These are phyloP conservation scores for Glycine soja DNA, from an alignment of 306 rosid genomes.

Conservation along the genomic window DNA sequence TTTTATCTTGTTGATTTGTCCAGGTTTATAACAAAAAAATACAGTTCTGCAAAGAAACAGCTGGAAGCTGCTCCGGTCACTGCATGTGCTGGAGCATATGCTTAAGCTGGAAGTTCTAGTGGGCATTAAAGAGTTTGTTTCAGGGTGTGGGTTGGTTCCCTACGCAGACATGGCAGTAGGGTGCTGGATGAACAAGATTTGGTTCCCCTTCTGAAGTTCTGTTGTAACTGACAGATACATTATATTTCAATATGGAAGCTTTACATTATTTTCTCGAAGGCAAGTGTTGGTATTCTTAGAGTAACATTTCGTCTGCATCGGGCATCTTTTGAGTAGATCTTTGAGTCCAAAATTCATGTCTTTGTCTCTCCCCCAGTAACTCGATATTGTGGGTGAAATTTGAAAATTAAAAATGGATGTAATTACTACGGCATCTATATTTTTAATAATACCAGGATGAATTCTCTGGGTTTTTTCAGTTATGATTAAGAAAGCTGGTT, in stretches of 20 bases:
- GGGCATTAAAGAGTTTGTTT: conserved; percentile 35
- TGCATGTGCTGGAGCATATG: conserved; percentile 82
- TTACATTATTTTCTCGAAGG: conserved; percentile 38
- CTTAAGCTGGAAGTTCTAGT: conserved; percentile 54
- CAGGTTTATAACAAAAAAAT: conserved; percentile 92
- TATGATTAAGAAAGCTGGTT: no score
- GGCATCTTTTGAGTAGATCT: conserved; percentile 17
- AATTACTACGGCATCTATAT: conserved; percentile 19
- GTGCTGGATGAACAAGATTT: conserved; percentile 28
- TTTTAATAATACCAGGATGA: not conserved
- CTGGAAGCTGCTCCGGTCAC: conserved; percentile 69
- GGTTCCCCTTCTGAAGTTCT: conserved; percentile 44
- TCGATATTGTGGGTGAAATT: conserved; percentile 12
- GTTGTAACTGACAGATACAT: conserved; percentile 53
- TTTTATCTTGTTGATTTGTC: conserved; percentile 23
- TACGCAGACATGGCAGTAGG: conserved; percentile 33
- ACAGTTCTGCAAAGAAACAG: conserved; percentile 79
- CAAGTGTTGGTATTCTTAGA: conserved; percentile 29
- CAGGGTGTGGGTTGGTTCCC: conserved; percentile 45
- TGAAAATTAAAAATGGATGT: conserved; percentile 6
- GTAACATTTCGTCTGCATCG: not conserved
- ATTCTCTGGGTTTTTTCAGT: not conserved
- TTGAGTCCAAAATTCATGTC: conserved; percentile 8
- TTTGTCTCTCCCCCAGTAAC: not conserved
- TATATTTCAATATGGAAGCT: conserved; percentile 48